Evolutionary conservation across 1,284 basidiomycete genomes (phyloP), one percentile per base, ranked within the genome.

Genomic region (Chiua sp.): DNA sequence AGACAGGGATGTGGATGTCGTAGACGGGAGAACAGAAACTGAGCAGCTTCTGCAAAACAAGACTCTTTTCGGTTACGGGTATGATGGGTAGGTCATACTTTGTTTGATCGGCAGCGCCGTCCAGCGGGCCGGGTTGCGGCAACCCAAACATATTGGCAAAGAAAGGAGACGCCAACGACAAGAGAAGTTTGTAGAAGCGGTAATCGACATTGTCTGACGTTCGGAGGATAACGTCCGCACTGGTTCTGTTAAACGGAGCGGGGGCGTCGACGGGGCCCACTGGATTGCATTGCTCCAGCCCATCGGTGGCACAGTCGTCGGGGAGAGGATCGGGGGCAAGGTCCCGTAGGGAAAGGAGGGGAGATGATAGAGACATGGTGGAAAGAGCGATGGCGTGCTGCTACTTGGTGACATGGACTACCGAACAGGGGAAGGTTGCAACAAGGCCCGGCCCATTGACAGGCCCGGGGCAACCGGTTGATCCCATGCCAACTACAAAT

Each of bases 131-230:
- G 8, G 72, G 72, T 39, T 77, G 79, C 5, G 80, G 77, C 16
- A 80, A 59, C 13, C 68, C 61, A 57, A 81, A 78, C 79, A 83
- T 79, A 55, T 70, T 71, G 51, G 69, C 66, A 63, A 83, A 82
- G 65, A 80, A 71, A 16, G 75, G 68, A 30, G 79, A 80, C 3
- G 76, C 75, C 33, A 74, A 61, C 37, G 72, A 72, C 35, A 83
- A 69, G 55, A 82, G 69, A 12, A 70, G 59, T 52, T 73, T 75
- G 63, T 75, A 70, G 48, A 81, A 74, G 52, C 67, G 71, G 65
- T 80, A 82, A 53, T 76, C 72, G 54, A 78, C 70, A 49, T 70
- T 66, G 63, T 79, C 77, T 20, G 71, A 74, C 5, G 79, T 75
- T 28, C 73, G 72, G 30, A 83, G 68, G 26, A 79, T 72, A 47